Percentiles rank a stretch among this genome's conserved stretches.
Conservation (phyloP, 306 rosid species). For the Pyrus pyrifolia region DNA sequence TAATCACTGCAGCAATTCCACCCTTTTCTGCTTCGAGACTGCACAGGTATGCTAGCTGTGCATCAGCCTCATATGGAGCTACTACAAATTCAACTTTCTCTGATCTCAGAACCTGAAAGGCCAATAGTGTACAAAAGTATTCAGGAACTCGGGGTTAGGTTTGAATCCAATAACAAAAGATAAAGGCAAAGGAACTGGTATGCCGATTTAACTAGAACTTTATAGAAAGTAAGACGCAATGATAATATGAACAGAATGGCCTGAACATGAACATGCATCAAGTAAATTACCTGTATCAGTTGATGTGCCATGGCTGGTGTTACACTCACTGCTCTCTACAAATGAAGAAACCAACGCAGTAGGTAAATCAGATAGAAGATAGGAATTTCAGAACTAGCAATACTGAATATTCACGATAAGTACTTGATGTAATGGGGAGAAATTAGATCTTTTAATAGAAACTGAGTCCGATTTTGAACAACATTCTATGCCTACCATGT, state of each 20-base stretch:
- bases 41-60: conserved; percentile 80
- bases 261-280: neutral
- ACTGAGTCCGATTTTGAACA: neutral
- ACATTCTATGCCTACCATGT: neutral
- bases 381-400: neutral
- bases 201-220: neutral
- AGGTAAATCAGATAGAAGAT: neutral
- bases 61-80: conserved; percentile 98
- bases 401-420: neutral
- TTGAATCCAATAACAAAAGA: neutral
- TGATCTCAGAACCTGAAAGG: conserved; percentile 59
- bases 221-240: neutral
- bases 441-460: neutral
- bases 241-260: neutral
- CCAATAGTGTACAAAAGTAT: conserved; percentile 11
- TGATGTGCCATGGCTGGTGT: conserved; percentile 73
- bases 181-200: neutral
- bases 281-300: conserved; percentile 57
- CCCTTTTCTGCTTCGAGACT: conserved; percentile 51
- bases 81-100: conserved; percentile 85
- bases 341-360: neutral
- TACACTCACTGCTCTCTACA: conserved; percentile 77
- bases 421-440: neutral
- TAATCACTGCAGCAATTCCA: conserved; percentile 71
- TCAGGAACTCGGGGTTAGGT: neutral